Percentiles rank a stretch among this genome's conserved stretches.
These are phyloP conservation scores for Xylariaceae sp. DNA, from an alignment of 2,329 filamentous ascomycete species.

Conservation along the genomic window DNA sequence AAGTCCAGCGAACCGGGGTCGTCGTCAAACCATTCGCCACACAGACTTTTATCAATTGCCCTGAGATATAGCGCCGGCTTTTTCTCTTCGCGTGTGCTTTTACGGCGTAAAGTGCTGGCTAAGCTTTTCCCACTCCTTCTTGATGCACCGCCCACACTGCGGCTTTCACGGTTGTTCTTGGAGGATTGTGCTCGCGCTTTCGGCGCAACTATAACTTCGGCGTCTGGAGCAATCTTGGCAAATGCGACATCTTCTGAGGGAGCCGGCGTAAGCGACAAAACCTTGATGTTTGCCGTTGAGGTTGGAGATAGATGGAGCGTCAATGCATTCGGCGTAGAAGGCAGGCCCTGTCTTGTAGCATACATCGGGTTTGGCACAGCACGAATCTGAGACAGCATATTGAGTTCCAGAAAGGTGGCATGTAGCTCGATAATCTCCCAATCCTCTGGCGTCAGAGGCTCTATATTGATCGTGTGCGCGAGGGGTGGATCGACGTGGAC, in stretches of 20 bases:
- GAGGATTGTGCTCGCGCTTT: conserved; percentile 74
- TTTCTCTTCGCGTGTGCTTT: conserved; percentile 58
- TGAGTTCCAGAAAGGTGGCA: conserved; percentile 90
- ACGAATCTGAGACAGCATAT: conserved; percentile 87
- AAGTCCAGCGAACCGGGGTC: conserved; percentile 55
- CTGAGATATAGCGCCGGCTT: conserved; percentile 71
- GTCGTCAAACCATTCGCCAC: conserved; percentile 75
- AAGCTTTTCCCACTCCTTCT: conserved; percentile 73
- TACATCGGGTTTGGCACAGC: conserved; percentile 83
- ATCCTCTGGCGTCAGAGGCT: conserved; percentile 89
- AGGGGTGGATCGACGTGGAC: conserved; percentile 88
- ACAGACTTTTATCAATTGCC: conserved; percentile 67
- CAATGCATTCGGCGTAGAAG: conserved; percentile 66
- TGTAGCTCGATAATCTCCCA: conserved; percentile 99
- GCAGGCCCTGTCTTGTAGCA: conserved; percentile 46
- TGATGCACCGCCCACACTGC: conserved; percentile 75
- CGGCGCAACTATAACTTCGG: conserved; percentile 94
- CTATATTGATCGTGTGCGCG: conserved; percentile 93
- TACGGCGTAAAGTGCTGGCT: conserved; percentile 63
- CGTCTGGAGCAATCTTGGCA: conserved; percentile 87
- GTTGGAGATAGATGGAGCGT: conserved; percentile 93
- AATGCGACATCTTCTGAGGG: conserved; percentile 68
- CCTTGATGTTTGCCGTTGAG: conserved; percentile 85
- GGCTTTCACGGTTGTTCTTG: conserved; percentile 65
- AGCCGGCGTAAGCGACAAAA: conserved; percentile 76